Evolutionary conservation across 1,284 basidiomycete species (phyloP), one percentile per base, ranked within the genome.

Genomic region (Boletellus deceptivus): DNA sequence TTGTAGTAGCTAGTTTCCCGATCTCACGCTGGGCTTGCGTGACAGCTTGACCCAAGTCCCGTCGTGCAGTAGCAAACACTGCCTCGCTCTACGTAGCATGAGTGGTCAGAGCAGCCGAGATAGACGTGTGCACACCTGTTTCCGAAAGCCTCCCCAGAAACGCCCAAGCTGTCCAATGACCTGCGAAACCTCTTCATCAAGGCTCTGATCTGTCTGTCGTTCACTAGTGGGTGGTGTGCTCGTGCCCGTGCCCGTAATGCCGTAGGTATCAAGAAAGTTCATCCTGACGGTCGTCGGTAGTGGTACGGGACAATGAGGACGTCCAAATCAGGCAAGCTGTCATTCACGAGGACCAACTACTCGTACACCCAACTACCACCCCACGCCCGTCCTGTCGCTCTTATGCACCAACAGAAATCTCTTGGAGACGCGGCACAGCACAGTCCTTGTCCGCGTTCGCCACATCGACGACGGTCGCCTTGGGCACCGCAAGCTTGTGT

Each of bases 101-200:
- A 42, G 25, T 47, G 49, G 39, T 35, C 24, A 42, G 20, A 39
- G 47, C 33, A 34, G 25, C 37, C 42, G 38, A 6, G 24, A 6
- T n/a, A 10, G 13, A 16, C 36, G 43, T 18, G 11, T 49, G 61
- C 84, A 60, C 59, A 86, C 92, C 83, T 93, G 90, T 68, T 88
- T 89, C 73, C 84, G 82, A 63, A 94, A 88, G 16, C 89, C 88
- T 43, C 92, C 91, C 92, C 92, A 96, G 66, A 93, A 86, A 50
- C 82, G 77, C 35, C 84, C 86, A n/a, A 94, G 73, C 60, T 89
- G 84, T 18, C 88, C 89, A 46, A 94, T 82, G 20, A 93, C 91
- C 65, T 95, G 87, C 4, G 78, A 79, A 8, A 96, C 90, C 69
- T 95, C 93, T 59, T 93, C 86, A 63, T 94, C 86, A 44, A 95